A percentile compares a stretch with the other conserved stretches of the same genome.
Evolutionary conservation across 2,329 filamentous ascomycete species (phyloP).

Genomic region (Epichloe coenophiala): DNA sequence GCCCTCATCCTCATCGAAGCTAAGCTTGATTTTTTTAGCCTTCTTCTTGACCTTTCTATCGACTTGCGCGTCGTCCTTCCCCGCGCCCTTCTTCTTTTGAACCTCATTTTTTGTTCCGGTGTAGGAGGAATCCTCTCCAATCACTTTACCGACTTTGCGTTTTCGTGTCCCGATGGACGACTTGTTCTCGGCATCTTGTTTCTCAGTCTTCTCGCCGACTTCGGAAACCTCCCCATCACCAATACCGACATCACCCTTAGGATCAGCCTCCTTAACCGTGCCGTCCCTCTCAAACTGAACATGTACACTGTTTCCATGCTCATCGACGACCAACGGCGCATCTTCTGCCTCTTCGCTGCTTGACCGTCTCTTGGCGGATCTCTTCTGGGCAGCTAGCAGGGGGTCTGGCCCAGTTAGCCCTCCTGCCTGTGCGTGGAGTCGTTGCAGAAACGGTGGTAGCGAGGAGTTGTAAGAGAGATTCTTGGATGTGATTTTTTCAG

Average conservation of each 20-base stretch:
- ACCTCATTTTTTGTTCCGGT: conserved; percentile 7
- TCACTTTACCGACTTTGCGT: conserved; percentile 33
- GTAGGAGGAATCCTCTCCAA: conserved; percentile 21
- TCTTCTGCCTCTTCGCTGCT: conserved; percentile 63
- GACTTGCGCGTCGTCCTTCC: conserved; percentile 12
- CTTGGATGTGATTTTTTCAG: conserved; percentile 53
- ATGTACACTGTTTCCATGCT: conserved; percentile 50
- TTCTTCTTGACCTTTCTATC: conserved; percentile 34
- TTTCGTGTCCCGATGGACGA: conserved; percentile 30
- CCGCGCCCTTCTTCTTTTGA: conserved; percentile 6
- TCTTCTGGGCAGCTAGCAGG: conserved; percentile 33
- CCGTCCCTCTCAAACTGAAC: conserved; percentile 31
- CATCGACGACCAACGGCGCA: conserved; percentile 61
- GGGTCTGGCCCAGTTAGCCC: conserved; percentile 36
- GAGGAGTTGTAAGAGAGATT: conserved; percentile 52
- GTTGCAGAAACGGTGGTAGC: conserved; percentile 47
- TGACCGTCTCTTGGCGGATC: conserved; percentile 39
- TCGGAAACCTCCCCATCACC: conserved; percentile 15
- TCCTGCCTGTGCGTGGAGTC: conserved; percentile 38
- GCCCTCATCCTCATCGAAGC: conserved; percentile 49
- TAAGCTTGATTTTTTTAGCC: conserved; percentile 52
- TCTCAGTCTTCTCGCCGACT: conserved; percentile 17
- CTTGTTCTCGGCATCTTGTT: conserved; percentile 15
- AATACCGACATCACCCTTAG: conserved; percentile 10
- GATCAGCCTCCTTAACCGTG: conserved; percentile 20